phyloP scores from a whole-genome alignment of 2,329 filamentous ascomycete species.

The Epichloe festucae region DNA sequence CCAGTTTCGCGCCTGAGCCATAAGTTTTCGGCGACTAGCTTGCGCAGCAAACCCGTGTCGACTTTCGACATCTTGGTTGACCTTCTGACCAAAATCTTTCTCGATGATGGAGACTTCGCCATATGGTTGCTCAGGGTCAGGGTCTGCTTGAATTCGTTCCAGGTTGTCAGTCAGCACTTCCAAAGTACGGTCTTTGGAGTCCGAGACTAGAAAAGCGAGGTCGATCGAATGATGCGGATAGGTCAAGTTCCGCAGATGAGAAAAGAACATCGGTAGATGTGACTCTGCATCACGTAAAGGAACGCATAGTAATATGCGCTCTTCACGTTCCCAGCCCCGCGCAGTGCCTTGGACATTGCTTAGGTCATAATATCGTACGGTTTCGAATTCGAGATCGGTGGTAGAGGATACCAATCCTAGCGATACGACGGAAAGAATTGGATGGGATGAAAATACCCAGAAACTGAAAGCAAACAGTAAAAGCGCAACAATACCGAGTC shows the following conservation, averaged over 20 bases:
- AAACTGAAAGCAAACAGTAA: conserved; percentile 55
- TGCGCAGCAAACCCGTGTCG: conserved; percentile 95
- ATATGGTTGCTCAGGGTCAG: conserved; percentile 69
- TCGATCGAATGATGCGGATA: conserved; percentile 96
- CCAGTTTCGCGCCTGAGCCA: conserved; percentile 98
- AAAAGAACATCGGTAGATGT: conserved; percentile 96
- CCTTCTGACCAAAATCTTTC: conserved; percentile 97
- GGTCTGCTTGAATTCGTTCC: conserved; percentile 64
- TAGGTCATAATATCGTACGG: conserved; percentile 93
- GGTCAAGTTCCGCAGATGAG: conserved; percentile 90
- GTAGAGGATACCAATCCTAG: conserved; percentile 56
- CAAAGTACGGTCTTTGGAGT: conserved; percentile 88
- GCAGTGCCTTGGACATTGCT: conserved; percentile 83
- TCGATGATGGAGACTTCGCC: conserved; percentile 96
- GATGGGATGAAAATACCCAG: conserved; percentile 60
- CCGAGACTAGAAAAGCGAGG: conserved; percentile 89
- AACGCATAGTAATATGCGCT: conserved; percentile 88
- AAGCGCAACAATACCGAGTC: conserved; percentile 46
- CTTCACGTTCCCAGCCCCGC: conserved; percentile 89
- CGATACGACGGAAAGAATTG: conserved; percentile 47
- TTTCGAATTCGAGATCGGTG: conserved; percentile 73
- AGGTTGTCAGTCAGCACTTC: conserved; percentile 62
- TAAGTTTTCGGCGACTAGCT: conserved; percentile 83
- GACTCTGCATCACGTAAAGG: conserved; percentile 85
- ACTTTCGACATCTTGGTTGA: conserved; percentile 95